Conservation (phyloP, 2,329 filamentous ascomycete species). For the Lachnellula hyalina region DNA sequence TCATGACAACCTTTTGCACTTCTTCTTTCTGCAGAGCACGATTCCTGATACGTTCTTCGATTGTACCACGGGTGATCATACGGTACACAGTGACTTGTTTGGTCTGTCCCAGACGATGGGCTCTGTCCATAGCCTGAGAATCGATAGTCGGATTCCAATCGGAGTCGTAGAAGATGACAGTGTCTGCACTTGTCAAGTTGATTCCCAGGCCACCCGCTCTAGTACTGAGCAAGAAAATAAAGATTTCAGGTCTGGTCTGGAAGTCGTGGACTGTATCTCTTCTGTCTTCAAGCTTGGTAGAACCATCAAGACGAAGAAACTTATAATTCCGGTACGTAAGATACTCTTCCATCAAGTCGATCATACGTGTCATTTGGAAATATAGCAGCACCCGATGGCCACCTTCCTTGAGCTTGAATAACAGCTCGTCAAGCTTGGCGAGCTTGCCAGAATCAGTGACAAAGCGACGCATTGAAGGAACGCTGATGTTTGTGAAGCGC, state of each 20-base stretch:
- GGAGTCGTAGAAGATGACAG: conserved; percentile 98
- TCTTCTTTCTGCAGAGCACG: conserved; percentile 97
- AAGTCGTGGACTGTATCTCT: conserved; percentile 96
- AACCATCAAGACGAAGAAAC: conserved; percentile 93
- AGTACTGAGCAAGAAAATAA: conserved; percentile 93
- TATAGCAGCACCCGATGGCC: conserved; percentile 92
- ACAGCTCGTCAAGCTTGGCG: conserved; percentile 79
- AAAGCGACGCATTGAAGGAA: conserved; percentile 95
- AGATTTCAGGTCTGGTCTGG: conserved; percentile 90
- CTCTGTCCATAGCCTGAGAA: conserved; percentile 97
- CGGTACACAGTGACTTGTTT: conserved; percentile 95
- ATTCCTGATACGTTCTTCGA: conserved; percentile 97
- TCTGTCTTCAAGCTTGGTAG: conserved; percentile 93
- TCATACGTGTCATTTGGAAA: conserved; percentile 99
- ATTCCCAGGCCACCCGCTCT: conserved; percentile 97
- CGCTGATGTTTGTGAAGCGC: conserved; percentile 83
- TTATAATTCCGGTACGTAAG: conserved; percentile 98
- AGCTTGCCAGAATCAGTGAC: conserved; percentile 97
- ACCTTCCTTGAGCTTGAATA: conserved; percentile 85
- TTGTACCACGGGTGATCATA: conserved; percentile 92
- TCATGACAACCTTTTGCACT: conserved; percentile 94
- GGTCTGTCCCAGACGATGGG: conserved; percentile 94
- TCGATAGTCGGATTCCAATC: conserved; percentile 99
- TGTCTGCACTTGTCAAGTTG: conserved; percentile 93
- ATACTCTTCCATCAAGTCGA: conserved; percentile 98